These are phyloP conservation scores for Fraxinus velutina DNA, from an alignment of 305 asterid genomes.

Conservation along the genomic window DNA sequence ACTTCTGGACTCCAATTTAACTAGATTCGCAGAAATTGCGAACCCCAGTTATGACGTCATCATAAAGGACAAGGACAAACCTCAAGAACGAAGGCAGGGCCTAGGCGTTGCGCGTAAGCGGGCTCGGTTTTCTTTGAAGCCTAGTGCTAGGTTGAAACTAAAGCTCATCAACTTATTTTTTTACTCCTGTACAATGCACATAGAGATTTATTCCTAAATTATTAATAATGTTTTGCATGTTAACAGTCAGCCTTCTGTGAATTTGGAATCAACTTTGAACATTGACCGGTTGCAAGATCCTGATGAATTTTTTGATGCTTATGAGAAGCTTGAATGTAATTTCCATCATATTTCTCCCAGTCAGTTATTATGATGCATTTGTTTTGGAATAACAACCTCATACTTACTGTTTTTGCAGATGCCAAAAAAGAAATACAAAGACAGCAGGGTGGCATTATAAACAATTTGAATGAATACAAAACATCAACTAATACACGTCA, in stretches of 20 bases:
- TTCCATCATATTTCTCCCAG: not conserved
- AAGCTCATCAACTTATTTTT: not conserved
- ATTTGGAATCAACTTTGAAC: constrained; percentile 42
- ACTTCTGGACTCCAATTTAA: constrained; percentile 42
- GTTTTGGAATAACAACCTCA: constrained; percentile 5
- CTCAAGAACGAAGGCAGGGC: constrained; percentile 68
- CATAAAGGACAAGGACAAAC: constrained; percentile 50
- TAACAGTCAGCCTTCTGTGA: constrained; percentile 59
- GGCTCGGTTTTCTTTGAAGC: constrained; percentile 58
- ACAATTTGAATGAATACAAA: constrained; percentile 32
- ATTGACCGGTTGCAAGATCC: constrained; percentile 56
- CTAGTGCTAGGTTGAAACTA: constrained; percentile 41
- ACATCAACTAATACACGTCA: constrained; percentile 40
- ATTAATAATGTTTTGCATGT: constrained; percentile 10
- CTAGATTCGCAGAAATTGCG: constrained; percentile 31
- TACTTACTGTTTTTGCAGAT: constrained; percentile 36
- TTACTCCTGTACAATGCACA: not conserved
- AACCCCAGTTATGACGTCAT: constrained; percentile 34
- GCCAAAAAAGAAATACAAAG: constrained; percentile 70
- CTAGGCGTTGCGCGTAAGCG: constrained; percentile 58
- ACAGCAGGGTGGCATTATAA: constrained; percentile 46
- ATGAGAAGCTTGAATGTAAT: constrained; percentile 66
- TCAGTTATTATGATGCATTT: constrained; percentile 7
- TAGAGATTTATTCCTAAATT: not conserved
- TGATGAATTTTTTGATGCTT: constrained; percentile 60